phyloP scores from a whole-genome alignment of 2,329 filamentous ascomycete species.

The Drechslerella dactyloides region DNA sequence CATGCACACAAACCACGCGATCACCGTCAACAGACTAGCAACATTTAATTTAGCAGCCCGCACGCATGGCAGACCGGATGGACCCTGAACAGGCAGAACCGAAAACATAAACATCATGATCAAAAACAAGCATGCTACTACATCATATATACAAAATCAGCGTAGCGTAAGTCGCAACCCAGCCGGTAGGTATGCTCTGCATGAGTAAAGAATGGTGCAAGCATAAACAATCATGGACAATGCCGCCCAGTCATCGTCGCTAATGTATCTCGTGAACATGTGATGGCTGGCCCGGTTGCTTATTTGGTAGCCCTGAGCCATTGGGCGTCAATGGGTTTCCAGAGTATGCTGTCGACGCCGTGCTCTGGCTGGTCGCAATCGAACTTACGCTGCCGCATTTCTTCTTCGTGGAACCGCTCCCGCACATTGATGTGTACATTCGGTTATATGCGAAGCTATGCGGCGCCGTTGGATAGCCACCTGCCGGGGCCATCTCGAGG shows the following conservation, averaged over 20 bases:
- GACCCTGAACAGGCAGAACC: no score
- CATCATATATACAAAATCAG: no score
- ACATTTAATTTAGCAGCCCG: background rate
- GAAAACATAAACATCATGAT: no score
- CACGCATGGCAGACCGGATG: no score
- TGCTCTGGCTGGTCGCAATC: slow-evolving; percentile 5
- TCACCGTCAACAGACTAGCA: background rate
- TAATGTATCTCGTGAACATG: slow-evolving; percentile 33
- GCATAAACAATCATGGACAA: slow-evolving; percentile 9
- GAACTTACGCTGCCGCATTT: background rate
- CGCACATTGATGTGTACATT: slow-evolving; percentile 1
- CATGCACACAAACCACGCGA: background rate
- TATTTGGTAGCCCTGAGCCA: slow-evolving; percentile 14
- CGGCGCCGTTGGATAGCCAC: background rate
- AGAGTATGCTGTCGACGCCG: slow-evolving; percentile 31
- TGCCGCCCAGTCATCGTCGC: background rate
- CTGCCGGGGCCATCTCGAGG: slow-evolving; percentile 13
- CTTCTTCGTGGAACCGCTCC: slow-evolving; percentile 7
- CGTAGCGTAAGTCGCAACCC: background rate
- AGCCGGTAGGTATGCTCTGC: no score
- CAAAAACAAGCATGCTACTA: no score
- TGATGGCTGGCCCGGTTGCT: slow-evolving; percentile 14
- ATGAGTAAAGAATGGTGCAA: background rate
- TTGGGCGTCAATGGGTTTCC: slow-evolving; percentile 39
- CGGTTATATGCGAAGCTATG: slow-evolving; percentile 11